Conservation (phyloP, 345 rosid species). For the Populus davidiana region DNA sequence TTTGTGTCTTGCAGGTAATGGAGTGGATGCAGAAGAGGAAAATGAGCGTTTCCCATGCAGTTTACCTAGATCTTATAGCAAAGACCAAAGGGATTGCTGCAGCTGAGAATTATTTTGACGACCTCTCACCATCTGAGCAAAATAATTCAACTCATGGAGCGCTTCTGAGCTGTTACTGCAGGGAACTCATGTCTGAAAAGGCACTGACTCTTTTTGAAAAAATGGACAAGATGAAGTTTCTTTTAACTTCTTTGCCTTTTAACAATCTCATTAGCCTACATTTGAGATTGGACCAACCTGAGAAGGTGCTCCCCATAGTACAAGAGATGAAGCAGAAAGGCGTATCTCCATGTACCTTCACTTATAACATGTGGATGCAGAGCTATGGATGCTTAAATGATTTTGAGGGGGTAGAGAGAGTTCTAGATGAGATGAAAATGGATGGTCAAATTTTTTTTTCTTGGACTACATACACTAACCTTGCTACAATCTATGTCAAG, state of each 20-base stretch:
- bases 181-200: constrained; percentile 41
- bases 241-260: constrained; percentile 41
- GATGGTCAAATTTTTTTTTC: constrained; percentile 27
- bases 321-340: constrained; percentile 53
- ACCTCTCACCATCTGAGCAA: constrained; percentile 37
- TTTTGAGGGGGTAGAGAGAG: constrained; percentile 49
- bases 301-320: constrained; percentile 48
- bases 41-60: constrained; percentile 40
- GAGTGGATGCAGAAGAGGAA: constrained; percentile 82
- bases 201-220: constrained; percentile 51
- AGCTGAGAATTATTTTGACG: constrained; percentile 54
- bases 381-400: constrained; percentile 49
- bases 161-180: constrained; percentile 64
- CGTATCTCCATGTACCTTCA: constrained; percentile 23
- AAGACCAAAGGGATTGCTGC: constrained; percentile 54
- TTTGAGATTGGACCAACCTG: constrained; percentile 51
- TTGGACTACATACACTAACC: constrained; percentile 52
- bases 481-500: constrained; percentile 62
- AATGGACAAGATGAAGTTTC: constrained; percentile 46
- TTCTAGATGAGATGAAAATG: constrained; percentile 40
- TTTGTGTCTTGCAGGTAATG: constrained; percentile 42
- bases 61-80: constrained; percentile 56
- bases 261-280: constrained; percentile 56
- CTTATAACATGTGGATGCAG: constrained; percentile 56
- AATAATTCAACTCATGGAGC: constrained; percentile 44